Evolutionary conservation across 441 rosid genomes (phyloP).

Genomic region (Aquilaria agallochum): DNA sequence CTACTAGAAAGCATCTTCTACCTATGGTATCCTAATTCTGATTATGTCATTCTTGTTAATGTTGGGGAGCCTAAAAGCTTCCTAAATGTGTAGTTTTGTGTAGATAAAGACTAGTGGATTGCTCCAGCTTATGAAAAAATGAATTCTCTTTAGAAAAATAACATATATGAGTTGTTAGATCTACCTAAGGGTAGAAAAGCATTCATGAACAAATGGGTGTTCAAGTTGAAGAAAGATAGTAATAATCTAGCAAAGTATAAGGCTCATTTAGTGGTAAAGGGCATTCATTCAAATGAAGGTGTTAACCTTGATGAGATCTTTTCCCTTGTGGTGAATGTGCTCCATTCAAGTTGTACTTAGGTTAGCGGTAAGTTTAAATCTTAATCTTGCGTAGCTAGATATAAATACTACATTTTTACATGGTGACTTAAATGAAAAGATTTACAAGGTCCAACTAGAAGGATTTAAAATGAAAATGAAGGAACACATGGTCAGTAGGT

Average conservation of each 20-base stretch:
- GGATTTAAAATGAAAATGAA: neutral
- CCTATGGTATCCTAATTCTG: neutral
- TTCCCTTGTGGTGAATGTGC: neutral
- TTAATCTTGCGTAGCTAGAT: neutral
- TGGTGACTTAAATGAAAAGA: too few species aligned
- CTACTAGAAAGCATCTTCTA: too few species aligned
- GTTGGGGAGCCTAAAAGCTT: neutral
- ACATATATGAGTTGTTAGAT: too few species aligned
- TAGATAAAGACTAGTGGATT: neutral
- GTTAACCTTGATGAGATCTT: neutral
- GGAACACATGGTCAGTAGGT: neutral
- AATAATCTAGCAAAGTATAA: neutral
- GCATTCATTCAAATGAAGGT: neutral
- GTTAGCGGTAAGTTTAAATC: neutral
- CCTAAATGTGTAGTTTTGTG: neutral
- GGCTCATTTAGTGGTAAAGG: neutral
- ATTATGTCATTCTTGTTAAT: neutral
- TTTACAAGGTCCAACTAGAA: too few species aligned
- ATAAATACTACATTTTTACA: slow-evolving; percentile 6
- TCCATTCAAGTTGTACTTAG: neutral
- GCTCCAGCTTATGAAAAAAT: neutral
- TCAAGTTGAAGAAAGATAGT: too few species aligned
- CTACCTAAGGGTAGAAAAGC: too few species aligned
- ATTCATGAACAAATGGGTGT: too few species aligned
- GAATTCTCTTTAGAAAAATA: neutral